Evolutionary conservation across 2,329 filamentous ascomycete genomes (phyloP).

Genomic region (Lachnellula subtilissima): DNA sequence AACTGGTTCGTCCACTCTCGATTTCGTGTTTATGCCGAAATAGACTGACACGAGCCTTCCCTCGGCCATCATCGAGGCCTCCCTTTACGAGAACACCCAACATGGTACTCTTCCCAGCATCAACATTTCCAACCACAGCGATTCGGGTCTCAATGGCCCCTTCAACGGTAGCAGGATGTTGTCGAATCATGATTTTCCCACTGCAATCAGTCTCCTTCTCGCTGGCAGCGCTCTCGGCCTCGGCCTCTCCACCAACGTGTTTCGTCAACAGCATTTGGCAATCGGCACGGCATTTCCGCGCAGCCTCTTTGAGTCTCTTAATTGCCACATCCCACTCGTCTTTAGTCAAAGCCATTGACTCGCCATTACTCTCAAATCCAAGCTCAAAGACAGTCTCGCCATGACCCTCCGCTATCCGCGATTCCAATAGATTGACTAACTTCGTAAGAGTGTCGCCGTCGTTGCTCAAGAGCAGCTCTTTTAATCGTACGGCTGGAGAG

Average conservation of each 20-base stretch:
- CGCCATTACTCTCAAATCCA: constrained; percentile 84
- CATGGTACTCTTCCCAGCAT: constrained; percentile 95
- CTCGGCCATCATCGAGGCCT: constrained; percentile 87
- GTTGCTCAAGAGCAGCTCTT: constrained; percentile 66
- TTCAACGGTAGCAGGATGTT: constrained; percentile 68
- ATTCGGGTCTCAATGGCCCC: constrained; percentile 93
- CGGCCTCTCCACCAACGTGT: constrained; percentile 74
- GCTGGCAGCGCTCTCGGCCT: constrained; percentile 46
- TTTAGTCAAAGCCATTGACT: constrained; percentile 71
- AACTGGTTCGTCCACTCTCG: constrained; percentile 90
- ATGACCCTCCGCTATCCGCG: constrained; percentile 73
- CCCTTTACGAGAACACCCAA: constrained; percentile 94
- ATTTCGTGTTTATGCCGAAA: constrained; percentile 98
- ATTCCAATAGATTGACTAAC: constrained; percentile 60
- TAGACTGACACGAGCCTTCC: constrained; percentile 88
- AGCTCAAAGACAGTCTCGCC: constrained; percentile 90
- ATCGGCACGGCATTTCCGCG: constrained; percentile 63
- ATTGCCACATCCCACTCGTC: constrained; percentile 73
- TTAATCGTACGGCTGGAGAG: constrained; percentile 62
- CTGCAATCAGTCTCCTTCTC: constrained; percentile 69
- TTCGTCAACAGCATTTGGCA: constrained; percentile 83
- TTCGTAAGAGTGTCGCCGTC: constrained; percentile 57
- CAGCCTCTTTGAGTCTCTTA: constrained; percentile 58
- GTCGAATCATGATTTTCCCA: constrained; percentile 83
- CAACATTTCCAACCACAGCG: constrained; percentile 95